Evolutionary conservation across 2,329 filamentous ascomycete genomes (phyloP).

Genomic region (Beauveria medogensis): DNA sequence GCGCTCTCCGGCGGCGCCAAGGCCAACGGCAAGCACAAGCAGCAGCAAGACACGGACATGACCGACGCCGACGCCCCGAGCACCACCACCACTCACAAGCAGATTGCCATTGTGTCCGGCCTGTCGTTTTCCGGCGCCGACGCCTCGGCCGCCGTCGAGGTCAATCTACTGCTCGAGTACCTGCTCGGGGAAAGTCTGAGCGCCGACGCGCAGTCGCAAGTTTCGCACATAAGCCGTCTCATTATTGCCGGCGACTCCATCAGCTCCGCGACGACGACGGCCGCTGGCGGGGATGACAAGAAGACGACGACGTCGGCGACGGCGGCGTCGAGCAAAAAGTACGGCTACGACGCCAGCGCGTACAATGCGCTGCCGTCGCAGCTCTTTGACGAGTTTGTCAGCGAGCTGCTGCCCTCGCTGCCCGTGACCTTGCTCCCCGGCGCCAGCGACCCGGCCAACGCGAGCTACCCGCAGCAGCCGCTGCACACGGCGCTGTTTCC

Average conservation of each 20-base stretch:
- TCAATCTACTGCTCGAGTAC: conserved; percentile 77
- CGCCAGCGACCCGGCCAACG: conserved; percentile 76
- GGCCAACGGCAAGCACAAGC: conserved; percentile 22
- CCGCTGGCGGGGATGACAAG: conserved; percentile 29
- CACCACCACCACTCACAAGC: conserved; percentile 36
- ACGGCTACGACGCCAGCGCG: conserved; percentile 82
- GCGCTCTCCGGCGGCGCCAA: conserved; percentile 40
- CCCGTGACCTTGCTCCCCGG: conserved; percentile 87
- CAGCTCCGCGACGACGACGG: conserved; percentile 44
- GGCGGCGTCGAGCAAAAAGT: conserved; percentile 56
- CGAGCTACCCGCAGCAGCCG: conserved; percentile 83
- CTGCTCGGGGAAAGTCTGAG: conserved; percentile 74
- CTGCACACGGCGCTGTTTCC: conserved; percentile 92
- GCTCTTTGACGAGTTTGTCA: conserved; percentile 75
- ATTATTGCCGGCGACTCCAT: conserved; percentile 92
- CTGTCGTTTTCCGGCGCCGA: conserved; percentile 72
- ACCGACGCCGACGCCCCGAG: conserved; percentile 25
- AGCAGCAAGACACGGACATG: conserved; percentile 50
- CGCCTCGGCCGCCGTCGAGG: conserved; percentile 61
- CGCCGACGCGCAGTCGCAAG: conserved; percentile 47
- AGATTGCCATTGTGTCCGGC: conserved; percentile 78
- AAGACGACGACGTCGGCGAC: conserved; percentile 22
- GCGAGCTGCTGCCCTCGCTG: conserved; percentile 72
- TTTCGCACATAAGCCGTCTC: conserved; percentile 68
- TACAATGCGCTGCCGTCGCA: conserved; percentile 84